phyloP scores from a whole-genome alignment of 148 eudicot genomes.

The Fallopia convolvulus region DNA sequence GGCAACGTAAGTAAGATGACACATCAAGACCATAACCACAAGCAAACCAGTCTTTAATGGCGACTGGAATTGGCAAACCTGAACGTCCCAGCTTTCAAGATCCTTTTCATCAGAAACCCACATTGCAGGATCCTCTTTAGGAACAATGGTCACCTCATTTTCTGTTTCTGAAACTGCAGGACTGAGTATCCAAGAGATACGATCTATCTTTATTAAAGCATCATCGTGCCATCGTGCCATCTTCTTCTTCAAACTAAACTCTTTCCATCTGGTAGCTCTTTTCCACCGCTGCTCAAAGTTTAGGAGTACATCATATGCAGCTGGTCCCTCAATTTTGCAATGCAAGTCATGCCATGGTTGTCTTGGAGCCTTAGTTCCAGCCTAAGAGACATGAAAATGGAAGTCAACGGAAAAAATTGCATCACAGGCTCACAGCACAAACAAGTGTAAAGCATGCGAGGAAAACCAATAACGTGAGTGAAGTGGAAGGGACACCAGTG shows the following conservation, averaged over 20 bases:
- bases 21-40: neutral
- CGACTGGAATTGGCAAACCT: constrained; percentile 36
- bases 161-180: constrained; percentile 36
- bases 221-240: constrained; percentile 77
- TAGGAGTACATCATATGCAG: constrained; percentile 91
- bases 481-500: neutral
- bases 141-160: constrained; percentile 31
- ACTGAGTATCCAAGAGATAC: constrained; percentile 97
- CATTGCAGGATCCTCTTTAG: constrained; percentile 58
- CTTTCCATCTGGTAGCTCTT: constrained; percentile 77
- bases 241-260: constrained; percentile 68
- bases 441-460: neutral
- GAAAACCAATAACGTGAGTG: neutral
- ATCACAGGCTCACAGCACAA: neutral
- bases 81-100: constrained; percentile 89
- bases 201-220: constrained; percentile 84
- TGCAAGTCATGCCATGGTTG: constrained; percentile 99
- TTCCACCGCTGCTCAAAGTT: constrained; percentile 98
- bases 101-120: constrained; percentile 57
- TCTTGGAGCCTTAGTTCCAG: constrained; percentile 90
- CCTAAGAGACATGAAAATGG: constrained; percentile 29
- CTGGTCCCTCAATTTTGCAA: constrained; percentile 88
- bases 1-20: neutral
- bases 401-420: neutral
- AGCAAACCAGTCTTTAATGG: neutral